Evolutionary conservation across 176 grass and related monocot species (phyloP).

Genomic region (Lolium rigidum): DNA sequence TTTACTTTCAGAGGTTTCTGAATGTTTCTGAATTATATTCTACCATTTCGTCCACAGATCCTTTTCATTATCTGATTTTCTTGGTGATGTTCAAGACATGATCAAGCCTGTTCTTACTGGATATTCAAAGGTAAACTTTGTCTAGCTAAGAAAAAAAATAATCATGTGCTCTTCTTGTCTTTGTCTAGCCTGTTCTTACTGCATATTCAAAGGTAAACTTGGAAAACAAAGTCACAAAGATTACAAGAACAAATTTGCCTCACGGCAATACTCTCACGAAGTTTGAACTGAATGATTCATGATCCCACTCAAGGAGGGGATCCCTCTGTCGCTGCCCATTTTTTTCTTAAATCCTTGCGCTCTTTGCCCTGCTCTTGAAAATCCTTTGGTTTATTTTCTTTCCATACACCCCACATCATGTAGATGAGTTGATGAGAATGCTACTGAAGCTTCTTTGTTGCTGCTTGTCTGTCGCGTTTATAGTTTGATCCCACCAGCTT

Average conservation of each 20-base stretch:
- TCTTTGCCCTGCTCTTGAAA: background rate
- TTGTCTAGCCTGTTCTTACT: too few relatives aligned
- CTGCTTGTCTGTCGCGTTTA: background rate
- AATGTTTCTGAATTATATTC: conserved; percentile 36
- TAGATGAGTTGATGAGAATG: background rate
- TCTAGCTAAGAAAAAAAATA: conserved; percentile 20
- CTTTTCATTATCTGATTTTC: conserved; percentile 94
- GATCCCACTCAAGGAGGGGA: background rate
- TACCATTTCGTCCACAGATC: conserved; percentile 55
- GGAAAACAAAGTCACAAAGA: conserved; percentile 18
- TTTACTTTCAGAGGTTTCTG: conserved; percentile 37
- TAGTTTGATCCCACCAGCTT: background rate
- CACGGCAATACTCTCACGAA: background rate
- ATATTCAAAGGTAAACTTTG: conserved; percentile 76
- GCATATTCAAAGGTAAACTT: background rate
- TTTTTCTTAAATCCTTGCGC: background rate
- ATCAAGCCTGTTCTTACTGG: conserved; percentile 86
- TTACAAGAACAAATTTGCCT: background rate
- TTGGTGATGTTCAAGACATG: conserved; percentile 91
- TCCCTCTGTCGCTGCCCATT: background rate
- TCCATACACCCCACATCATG: background rate
- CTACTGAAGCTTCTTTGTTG: background rate
- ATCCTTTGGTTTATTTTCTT: conserved; percentile 1
- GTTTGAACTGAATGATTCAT: conserved; percentile 18
- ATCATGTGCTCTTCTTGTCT: background rate